Conservation (phyloP, 1,139 yeast genomes). For the Pichia sp. region DNA sequence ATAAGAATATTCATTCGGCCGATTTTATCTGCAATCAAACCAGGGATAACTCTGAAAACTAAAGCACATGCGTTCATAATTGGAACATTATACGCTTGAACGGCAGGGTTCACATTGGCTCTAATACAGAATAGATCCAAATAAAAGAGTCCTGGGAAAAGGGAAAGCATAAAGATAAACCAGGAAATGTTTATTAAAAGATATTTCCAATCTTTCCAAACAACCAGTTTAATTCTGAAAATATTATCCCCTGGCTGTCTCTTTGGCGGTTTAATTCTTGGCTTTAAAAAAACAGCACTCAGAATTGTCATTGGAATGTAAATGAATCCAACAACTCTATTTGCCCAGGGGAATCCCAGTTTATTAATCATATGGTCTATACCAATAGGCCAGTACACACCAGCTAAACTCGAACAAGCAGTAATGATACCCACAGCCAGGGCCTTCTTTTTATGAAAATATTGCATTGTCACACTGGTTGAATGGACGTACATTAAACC, state of each 20-base stretch:
- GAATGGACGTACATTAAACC: slow-evolving; percentile 39
- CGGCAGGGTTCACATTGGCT: slow-evolving; percentile 19
- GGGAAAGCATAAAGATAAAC: slow-evolving; percentile 10
- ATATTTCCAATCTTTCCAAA: slow-evolving; percentile 27
- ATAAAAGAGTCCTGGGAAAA: slow-evolving; percentile 28
- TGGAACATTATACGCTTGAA: slow-evolving; percentile 34
- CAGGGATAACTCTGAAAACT: slow-evolving; percentile 43
- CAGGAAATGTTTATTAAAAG: slow-evolving; percentile 25
- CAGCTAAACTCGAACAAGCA: slow-evolving; percentile 59
- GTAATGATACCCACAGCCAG: slow-evolving; percentile 51
- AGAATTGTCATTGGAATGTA: slow-evolving; percentile 31
- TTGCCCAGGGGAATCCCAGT: slow-evolving; percentile 47
- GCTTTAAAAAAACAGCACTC: slow-evolving; percentile 25
- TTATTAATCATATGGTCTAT: slow-evolving; percentile 28
- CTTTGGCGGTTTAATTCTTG: slow-evolving; percentile 21
- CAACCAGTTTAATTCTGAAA: slow-evolving; percentile 21
- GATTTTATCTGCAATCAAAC: slow-evolving; percentile 34
- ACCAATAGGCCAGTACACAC: slow-evolving; percentile 43
- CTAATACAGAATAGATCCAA: slow-evolving; percentile 31
- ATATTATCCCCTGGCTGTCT: slow-evolving; percentile 23
- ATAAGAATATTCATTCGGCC: slow-evolving; percentile 39
- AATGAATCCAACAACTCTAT: slow-evolving; percentile 38
- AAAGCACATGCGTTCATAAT: slow-evolving; percentile 34
- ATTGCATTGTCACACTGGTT: slow-evolving; percentile 39
- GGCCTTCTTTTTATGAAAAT: slow-evolving; percentile 46